Percentiles rank a stretch among this genome's conserved stretches.
Evolutionary conservation across 2,329 filamentous ascomycete species (phyloP).

Genomic region (Colletotrichum paranaense): DNA sequence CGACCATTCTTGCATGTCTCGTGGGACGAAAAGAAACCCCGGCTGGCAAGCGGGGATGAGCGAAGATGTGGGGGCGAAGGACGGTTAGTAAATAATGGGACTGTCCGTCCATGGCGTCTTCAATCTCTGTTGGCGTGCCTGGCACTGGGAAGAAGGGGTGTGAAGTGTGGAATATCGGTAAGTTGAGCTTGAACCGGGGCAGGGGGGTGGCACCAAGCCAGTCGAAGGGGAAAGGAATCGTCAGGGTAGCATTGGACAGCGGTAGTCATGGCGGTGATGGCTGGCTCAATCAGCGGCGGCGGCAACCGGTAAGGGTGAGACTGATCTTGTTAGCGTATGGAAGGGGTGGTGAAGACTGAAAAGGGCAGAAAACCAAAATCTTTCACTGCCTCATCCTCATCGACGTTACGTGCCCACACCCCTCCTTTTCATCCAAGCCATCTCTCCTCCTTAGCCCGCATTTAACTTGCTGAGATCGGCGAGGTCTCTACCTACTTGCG

Average conservation of each 20-base stretch:
- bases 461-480: conserved; percentile 10
- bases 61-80: conserved; percentile 22
- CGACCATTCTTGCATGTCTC: conserved; percentile 8
- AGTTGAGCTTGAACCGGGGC: too few relatives aligned
- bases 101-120: background rate
- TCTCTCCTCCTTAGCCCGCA: background rate
- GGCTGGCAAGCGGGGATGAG: conserved; percentile 9
- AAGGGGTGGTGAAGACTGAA: background rate
- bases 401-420: conserved; percentile 12
- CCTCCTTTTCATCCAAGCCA: background rate
- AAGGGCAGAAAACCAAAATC: background rate
- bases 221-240: background rate
- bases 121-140: background rate
- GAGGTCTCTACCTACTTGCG: background rate
- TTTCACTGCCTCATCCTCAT: conserved; percentile 31
- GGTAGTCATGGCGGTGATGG: conserved; percentile 3
- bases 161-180: background rate
- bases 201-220: background rate
- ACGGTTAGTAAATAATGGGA: conserved; percentile 10
- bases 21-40: background rate
- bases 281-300: conserved; percentile 23
- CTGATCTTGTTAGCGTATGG: conserved; percentile 2
- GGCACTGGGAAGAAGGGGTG: background rate
- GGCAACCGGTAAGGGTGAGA: conserved; percentile 25
- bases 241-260: conserved; percentile 7